These are phyloP conservation scores for Mycena vitilis DNA, from an alignment of 768 basidiomycete genomes.

Conservation along the genomic window DNA sequence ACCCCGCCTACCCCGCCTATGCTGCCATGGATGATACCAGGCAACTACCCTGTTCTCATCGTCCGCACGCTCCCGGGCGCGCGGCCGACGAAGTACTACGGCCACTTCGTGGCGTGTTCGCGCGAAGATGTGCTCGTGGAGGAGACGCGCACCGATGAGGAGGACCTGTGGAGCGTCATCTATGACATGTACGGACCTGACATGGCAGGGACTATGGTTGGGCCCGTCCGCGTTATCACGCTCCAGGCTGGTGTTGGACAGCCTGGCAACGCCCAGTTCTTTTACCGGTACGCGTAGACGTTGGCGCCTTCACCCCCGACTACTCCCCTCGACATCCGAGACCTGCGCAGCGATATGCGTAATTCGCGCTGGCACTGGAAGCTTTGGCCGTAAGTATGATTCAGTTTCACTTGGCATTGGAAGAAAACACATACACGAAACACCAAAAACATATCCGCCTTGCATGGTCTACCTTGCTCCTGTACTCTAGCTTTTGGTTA, in stretches of 20 bases:
- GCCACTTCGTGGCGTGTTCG: slow-evolving; percentile 15
- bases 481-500: too few relatives aligned
- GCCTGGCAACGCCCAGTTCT: not conserved
- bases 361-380: too few relatives aligned
- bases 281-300: not conserved
- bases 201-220: not conserved
- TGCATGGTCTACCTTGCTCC: too few relatives aligned
- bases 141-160: slow-evolving; percentile 9
- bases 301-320: too few relatives aligned
- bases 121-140: slow-evolving; percentile 14
- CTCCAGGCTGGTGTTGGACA: not conserved
- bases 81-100: slow-evolving; percentile 1
- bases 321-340: too few relatives aligned
- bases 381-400: too few relatives aligned
- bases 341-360: too few relatives aligned
- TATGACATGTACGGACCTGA: not conserved
- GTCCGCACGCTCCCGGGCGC: slow-evolving; percentile 16
- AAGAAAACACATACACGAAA: too few relatives aligned
- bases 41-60: slow-evolving; percentile 1
- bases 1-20: not conserved
- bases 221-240: slow-evolving; percentile 3
- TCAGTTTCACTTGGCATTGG: too few relatives aligned
- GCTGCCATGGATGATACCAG: not conserved
- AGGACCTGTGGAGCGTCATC: slow-evolving; percentile 17
- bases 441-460: too few relatives aligned